phyloP scores from a whole-genome alignment of 441 rosid species.

The Hypseocharis bilobata region DNA sequence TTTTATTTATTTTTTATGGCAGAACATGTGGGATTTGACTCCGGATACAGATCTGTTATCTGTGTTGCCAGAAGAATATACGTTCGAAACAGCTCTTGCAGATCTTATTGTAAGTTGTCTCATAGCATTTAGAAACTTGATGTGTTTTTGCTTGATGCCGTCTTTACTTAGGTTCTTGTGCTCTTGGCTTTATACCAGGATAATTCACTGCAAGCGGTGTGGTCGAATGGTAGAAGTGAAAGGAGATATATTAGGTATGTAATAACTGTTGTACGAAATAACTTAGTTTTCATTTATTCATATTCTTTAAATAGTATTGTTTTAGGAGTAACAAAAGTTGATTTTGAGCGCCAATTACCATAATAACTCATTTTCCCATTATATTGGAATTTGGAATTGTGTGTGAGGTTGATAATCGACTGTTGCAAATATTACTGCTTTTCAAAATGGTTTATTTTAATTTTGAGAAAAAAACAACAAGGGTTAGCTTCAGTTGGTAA shows the following conservation, averaged over 20 bases:
- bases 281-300: background rate
- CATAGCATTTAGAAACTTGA: background rate
- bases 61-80: slow-evolving; percentile 55
- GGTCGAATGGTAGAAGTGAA: slow-evolving; percentile 31
- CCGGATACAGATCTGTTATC: slow-evolving; percentile 50
- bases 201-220: slow-evolving; percentile 75
- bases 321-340: background rate
- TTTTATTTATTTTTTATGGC: slow-evolving; percentile 18
- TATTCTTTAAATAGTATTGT: background rate
- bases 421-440: too few relatives aligned
- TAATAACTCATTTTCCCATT: background rate
- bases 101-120: slow-evolving; percentile 52
- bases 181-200: slow-evolving; percentile 37
- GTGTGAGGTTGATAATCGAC: background rate
- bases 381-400: background rate
- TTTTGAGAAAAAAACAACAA: background rate
- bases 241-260: slow-evolving; percentile 50
- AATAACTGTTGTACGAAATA: background rate
- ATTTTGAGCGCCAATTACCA: background rate
- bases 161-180: background rate
- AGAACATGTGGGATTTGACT: slow-evolving; percentile 78
- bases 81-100: slow-evolving; percentile 64
- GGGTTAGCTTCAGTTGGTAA: background rate
- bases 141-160: background rate
- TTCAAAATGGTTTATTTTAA: background rate